A percentile compares a stretch with the other conserved stretches of the same genome.
These are phyloP conservation scores for Fusarium goolgardi DNA, from an alignment of 2,329 filamentous ascomycete species.

Conservation along the genomic window DNA sequence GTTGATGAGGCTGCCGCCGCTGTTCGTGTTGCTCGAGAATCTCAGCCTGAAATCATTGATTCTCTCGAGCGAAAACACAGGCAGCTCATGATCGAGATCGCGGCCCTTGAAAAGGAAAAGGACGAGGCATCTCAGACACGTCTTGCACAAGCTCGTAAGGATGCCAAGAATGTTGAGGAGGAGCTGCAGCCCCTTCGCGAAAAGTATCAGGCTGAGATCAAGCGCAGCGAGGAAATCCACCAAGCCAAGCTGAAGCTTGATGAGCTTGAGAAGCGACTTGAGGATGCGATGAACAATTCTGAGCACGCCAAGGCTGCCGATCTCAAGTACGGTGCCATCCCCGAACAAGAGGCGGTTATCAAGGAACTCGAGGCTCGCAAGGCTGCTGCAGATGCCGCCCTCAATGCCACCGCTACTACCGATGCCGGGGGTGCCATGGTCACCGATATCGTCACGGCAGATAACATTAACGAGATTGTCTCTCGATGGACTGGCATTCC, in stretches of 20 bases:
- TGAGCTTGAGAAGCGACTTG: slow-evolving; percentile 87
- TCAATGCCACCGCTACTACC: slow-evolving; percentile 63
- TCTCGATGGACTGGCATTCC: slow-evolving; percentile 98
- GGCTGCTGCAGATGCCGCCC: slow-evolving; percentile 77
- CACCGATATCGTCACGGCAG: slow-evolving; percentile 92
- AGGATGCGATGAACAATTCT: slow-evolving; percentile 88
- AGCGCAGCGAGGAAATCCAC: slow-evolving; percentile 90
- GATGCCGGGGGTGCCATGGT: slow-evolving; percentile 79
- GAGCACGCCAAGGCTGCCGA: slow-evolving; percentile 91
- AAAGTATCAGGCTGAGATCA: slow-evolving; percentile 95
- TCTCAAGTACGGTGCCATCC: slow-evolving; percentile 96
- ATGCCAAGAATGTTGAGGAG: slow-evolving; percentile 94
- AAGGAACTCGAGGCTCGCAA: slow-evolving; percentile 84
- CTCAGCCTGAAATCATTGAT: slow-evolving; percentile 94
- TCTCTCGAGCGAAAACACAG: slow-evolving; percentile 90
- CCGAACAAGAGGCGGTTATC: slow-evolving; percentile 86
- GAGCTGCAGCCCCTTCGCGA: slow-evolving; percentile 91
- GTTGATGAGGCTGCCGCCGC: slow-evolving; percentile 97
- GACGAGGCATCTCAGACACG: slow-evolving; percentile 91
- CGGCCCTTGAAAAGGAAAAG: slow-evolving; percentile 91
- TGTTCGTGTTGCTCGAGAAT: slow-evolving; percentile 95
- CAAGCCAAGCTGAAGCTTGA: slow-evolving; percentile 96
- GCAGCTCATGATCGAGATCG: slow-evolving; percentile 97
- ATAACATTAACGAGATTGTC: slow-evolving; percentile 99
- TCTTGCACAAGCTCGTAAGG: slow-evolving; percentile 83